Percentiles rank a stretch among this genome's conserved stretches.
Conservation (phyloP, 129 eudicot genomes). For the Escallonia herrerae region DNA sequence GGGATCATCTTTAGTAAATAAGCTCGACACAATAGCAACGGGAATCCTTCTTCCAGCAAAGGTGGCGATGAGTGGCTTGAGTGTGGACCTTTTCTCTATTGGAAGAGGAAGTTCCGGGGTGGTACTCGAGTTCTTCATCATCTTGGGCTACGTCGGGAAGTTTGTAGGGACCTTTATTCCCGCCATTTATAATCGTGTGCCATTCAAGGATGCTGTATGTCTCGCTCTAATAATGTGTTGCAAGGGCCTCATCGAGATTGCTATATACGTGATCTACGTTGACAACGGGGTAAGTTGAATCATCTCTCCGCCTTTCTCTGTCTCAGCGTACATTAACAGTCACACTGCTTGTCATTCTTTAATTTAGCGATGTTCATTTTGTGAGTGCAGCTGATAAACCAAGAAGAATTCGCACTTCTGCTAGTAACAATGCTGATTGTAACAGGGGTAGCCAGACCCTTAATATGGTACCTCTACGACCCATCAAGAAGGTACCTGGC, state of each 20-base stretch:
- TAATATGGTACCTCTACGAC: conserved; percentile 39
- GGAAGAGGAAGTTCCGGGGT: conserved; percentile 1
- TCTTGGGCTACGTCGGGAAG: conserved; percentile 44
- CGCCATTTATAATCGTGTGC: conserved; percentile 27
- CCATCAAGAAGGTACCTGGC: conserved; percentile 41
- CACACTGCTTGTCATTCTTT: not conserved
- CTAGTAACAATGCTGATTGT: conserved; percentile 47
- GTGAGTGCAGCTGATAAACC: conserved; percentile 28
- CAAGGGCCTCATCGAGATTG: conserved; percentile 56
- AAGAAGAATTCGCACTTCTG: conserved; percentile 39
- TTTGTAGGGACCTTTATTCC: conserved; percentile 33
- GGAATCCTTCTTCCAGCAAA: not conserved
- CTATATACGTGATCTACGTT: conserved; percentile 18
- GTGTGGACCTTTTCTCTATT: conserved; percentile 9
- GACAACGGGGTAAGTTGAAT: conserved; percentile 25
- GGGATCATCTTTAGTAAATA: not conserved
- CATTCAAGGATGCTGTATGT: conserved; percentile 38
- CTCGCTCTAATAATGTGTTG: conserved; percentile 57
- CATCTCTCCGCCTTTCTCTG: not conserved
- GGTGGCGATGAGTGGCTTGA: conserved; percentile 8
- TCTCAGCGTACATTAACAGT: not conserved
- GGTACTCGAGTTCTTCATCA: conserved; percentile 21
- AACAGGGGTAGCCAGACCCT: conserved; percentile 48
- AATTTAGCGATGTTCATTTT: conserved; percentile 6
- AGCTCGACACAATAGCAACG: not conserved